Conservation (phyloP, 2,329 filamentous ascomycete genomes). For the Clonostachys rosea region DNA sequence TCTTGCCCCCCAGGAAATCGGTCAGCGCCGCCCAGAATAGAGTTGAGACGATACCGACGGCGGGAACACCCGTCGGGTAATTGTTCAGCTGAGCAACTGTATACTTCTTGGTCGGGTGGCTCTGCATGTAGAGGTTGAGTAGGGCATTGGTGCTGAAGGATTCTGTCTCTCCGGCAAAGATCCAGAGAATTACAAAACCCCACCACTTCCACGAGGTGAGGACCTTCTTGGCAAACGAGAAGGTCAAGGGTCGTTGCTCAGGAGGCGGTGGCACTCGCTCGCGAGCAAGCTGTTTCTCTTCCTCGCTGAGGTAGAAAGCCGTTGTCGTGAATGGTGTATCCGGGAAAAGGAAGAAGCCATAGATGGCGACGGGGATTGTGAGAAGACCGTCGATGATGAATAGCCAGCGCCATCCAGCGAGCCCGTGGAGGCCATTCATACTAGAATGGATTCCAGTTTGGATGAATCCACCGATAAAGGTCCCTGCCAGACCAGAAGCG, state of each 20-base stretch:
- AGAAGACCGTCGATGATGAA: slow-evolving; percentile 36
- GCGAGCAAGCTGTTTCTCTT: slow-evolving; percentile 13
- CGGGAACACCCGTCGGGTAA: slow-evolving; percentile 52
- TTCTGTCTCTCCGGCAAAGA: slow-evolving; percentile 68
- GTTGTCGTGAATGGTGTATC: slow-evolving; percentile 18
- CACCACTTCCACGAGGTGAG: slow-evolving; percentile 60
- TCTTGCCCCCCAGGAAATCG: slow-evolving; percentile 57
- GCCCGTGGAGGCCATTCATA: slow-evolving; percentile 30
- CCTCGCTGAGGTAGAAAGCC: slow-evolving; percentile 3
- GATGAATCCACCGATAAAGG: slow-evolving; percentile 36
- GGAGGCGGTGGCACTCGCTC: slow-evolving; percentile 25
- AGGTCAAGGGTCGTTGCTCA: slow-evolving; percentile 27
- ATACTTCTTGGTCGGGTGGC: slow-evolving; percentile 35
- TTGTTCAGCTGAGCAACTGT: slow-evolving; percentile 46
- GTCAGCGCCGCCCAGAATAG: slow-evolving; percentile 67
- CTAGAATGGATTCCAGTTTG: slow-evolving; percentile 34
- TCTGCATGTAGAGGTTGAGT: slow-evolving; percentile 43
- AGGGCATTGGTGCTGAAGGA: slow-evolving; percentile 64
- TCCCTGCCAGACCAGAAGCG: slow-evolving; percentile 33
- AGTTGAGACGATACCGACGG: slow-evolving; percentile 53
- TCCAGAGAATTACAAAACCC: slow-evolving; percentile 63
- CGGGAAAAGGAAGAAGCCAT: slow-evolving; percentile 21
- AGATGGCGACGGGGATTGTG: slow-evolving; percentile 17
- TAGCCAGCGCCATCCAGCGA: slow-evolving; percentile 39
- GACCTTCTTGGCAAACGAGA: slow-evolving; percentile 47